Evolutionary conservation across 345 rosid genomes (phyloP).

Genomic region (Kandelia obovata): DNA sequence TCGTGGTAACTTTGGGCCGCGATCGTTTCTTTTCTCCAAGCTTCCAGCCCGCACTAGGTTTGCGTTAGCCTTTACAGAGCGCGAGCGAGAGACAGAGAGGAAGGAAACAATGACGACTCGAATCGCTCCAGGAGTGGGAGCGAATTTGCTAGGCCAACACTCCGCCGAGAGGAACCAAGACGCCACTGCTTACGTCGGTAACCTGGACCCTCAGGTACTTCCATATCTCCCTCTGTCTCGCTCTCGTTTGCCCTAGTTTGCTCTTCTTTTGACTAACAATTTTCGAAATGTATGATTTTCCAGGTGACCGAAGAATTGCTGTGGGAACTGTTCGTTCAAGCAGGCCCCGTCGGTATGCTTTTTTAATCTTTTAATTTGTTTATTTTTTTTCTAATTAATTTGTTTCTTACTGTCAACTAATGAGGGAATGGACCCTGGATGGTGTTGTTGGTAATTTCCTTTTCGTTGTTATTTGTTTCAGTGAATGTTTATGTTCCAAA

Average conservation of each 20-base stretch:
- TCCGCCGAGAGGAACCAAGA: constrained; percentile 97
- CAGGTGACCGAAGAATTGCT: constrained; percentile 83
- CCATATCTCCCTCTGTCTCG: not conserved
- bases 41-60: too few species aligned
- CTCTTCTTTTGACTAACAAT: not conserved
- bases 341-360: constrained; percentile 86
- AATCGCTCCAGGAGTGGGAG: constrained; percentile 98
- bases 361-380: not conserved
- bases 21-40: too few species aligned
- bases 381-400: not conserved
- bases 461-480: constrained; percentile 21
- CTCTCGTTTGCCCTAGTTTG: not conserved
- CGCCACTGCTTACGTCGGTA: constrained; percentile 93
- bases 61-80: too few species aligned
- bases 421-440: too few species aligned
- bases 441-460: not conserved
- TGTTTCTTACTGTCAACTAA: too few species aligned
- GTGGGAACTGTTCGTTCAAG: constrained; percentile 96
- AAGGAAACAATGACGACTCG: constrained; percentile 64
- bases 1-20: too few species aligned
- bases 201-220: constrained; percentile 75
- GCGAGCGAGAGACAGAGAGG: not conserved
- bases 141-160: constrained; percentile 96
- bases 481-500: constrained; percentile 96
- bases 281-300: not conserved